Conservation (phyloP, 495 filamentous ascomycete genomes). For the Opeltia flavorubescens region DNA sequence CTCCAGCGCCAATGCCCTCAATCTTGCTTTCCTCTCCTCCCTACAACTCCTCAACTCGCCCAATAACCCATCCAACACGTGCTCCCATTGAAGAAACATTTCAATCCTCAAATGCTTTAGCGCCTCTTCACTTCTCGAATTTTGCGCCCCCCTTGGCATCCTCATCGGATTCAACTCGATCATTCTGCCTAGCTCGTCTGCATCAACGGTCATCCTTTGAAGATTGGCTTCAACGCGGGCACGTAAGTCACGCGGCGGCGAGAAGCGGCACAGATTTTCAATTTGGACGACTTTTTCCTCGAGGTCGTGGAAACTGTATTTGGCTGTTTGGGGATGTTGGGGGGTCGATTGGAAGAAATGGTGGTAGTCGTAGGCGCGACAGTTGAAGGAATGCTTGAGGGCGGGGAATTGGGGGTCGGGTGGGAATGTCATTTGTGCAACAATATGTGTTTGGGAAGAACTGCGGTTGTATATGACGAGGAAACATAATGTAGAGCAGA, state of each 20-base stretch:
- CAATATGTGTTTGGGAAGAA: too few relatives aligned
- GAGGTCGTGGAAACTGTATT: background rate
- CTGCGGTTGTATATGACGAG: too few relatives aligned
- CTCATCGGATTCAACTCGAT: background rate
- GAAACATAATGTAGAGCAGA: too few relatives aligned
- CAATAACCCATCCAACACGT: background rate
- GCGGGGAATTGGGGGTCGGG: background rate
- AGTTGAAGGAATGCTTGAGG: background rate
- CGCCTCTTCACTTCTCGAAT: background rate
- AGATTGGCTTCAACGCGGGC: background rate
- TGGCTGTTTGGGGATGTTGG: background rate
- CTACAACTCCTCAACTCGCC: too few relatives aligned
- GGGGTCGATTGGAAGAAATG: background rate
- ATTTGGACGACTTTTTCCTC: background rate
- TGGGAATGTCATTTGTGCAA: too few relatives aligned
- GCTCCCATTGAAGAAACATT: background rate
- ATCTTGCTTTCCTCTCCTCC: too few relatives aligned
- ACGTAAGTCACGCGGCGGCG: background rate
- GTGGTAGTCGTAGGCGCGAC: background rate
- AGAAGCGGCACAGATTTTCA: background rate
- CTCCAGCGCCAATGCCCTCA: too few relatives aligned
- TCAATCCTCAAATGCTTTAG: background rate
- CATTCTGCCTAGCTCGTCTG: background rate
- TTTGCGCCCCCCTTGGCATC: background rate
- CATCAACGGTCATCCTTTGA: background rate